These are phyloP conservation scores for Quercus tomentella DNA, from an alignment of 331 rosid species.

Conservation along the genomic window DNA sequence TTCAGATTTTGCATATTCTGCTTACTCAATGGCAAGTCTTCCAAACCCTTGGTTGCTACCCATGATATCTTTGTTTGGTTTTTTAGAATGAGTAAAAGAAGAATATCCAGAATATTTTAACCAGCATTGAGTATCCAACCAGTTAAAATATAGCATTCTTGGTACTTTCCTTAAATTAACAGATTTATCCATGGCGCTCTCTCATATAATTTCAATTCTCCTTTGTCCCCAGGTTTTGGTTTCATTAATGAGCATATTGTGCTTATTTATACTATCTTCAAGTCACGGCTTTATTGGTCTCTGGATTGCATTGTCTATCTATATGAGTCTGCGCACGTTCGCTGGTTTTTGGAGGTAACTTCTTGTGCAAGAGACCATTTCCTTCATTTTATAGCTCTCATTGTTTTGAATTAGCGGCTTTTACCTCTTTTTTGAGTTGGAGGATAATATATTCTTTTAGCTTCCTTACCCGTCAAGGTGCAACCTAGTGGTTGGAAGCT, in stretches of 20 bases:
- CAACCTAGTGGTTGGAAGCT: too few relatives aligned
- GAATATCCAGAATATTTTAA: not conserved
- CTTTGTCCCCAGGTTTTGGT: conserved; percentile 36
- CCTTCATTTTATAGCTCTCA: not conserved
- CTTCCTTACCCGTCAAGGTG: not conserved
- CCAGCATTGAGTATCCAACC: not conserved
- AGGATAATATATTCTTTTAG: not conserved
- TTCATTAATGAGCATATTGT: conserved; percentile 43
- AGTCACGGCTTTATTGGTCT: conserved; percentile 51
- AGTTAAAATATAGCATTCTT: not conserved
- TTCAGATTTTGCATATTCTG: conserved; percentile 82
- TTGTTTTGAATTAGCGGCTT: not conserved
- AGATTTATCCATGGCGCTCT: not conserved
- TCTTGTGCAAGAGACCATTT: not conserved
- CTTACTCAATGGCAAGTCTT: conserved; percentile 65
- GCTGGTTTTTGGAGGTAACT: conserved; percentile 53
- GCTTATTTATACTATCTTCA: conserved; percentile 40
- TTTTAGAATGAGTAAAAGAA: not conserved
- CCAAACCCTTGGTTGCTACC: not conserved
- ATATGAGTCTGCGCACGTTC: conserved; percentile 49
- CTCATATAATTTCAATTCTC: not conserved
- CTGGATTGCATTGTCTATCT: conserved; percentile 55
- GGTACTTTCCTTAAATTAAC: not conserved
- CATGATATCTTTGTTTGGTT: conserved; percentile 1
- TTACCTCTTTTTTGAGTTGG: not conserved